Percentiles rank a stretch among this genome's conserved stretches.
phyloP scores from a whole-genome alignment of 2,329 filamentous ascomycete species.

The Penicillium sp. region DNA sequence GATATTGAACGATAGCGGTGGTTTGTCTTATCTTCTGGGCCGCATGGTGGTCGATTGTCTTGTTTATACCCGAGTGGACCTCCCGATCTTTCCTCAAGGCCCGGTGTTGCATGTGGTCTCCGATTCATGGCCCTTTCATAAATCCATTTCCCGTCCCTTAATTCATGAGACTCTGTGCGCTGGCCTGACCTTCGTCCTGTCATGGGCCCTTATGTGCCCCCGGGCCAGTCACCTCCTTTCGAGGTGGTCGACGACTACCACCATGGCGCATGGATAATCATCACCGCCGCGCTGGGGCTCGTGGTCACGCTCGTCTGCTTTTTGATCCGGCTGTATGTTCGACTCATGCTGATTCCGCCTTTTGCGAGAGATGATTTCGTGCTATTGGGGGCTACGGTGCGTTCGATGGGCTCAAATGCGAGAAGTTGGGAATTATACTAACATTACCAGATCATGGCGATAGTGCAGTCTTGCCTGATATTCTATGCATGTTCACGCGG shows the following conservation, averaged over 20 bases:
- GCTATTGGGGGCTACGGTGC: constrained; percentile 34
- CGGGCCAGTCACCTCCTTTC: constrained; percentile 37
- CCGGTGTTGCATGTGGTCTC: neutral
- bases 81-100: neutral
- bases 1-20: neutral
- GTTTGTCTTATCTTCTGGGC: neutral
- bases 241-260: constrained; percentile 41
- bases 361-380: constrained; percentile 37
- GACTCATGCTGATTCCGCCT: constrained; percentile 30
- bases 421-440: neutral
- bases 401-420: neutral
- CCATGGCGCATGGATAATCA: constrained; percentile 41
- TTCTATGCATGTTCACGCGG: constrained; percentile 33
- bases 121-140: constrained; percentile 1
- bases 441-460: constrained; percentile 24
- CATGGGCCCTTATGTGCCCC: constrained; percentile 33
- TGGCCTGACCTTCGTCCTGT: constrained; percentile 1
- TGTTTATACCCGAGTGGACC: neutral
- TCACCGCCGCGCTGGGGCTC: constrained; percentile 39
- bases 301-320: constrained; percentile 36
- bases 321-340: constrained; percentile 38
- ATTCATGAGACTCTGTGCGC: neutral
- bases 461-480: constrained; percentile 32
- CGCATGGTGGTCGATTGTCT: neutral
- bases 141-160: neutral